Percentiles rank a stretch among this genome's conserved stretches.
These are phyloP conservation scores for Gnomoniopsis sp. DNA, from an alignment of 2,329 filamentous ascomycete species.

Conservation along the genomic window DNA sequence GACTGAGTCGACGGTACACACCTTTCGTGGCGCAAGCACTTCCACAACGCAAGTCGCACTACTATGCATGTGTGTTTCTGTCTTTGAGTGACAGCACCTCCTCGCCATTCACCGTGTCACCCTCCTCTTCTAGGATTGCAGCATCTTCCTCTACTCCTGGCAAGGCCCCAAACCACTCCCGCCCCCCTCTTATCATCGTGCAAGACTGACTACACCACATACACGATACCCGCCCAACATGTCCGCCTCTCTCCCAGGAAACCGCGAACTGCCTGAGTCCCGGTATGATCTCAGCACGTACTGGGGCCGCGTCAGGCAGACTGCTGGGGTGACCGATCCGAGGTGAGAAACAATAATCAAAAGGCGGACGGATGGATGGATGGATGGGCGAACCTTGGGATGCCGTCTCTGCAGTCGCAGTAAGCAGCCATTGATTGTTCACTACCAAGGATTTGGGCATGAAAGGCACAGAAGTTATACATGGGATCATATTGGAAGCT, in stretches of 20 bases:
- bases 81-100: background rate
- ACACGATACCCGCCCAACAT: constrained; percentile 37
- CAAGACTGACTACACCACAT: background rate
- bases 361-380: too few species aligned
- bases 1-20: background rate
- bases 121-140: too few species aligned
- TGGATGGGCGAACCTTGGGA: background rate
- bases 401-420: constrained; percentile 17
- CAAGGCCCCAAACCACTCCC: too few species aligned
- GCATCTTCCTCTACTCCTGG: background rate
- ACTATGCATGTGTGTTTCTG: background rate
- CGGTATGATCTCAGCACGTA: constrained; percentile 92
- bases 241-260: constrained; percentile 64
- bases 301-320: constrained; percentile 89
- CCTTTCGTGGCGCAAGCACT: background rate
- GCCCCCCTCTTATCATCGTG: too few species aligned
- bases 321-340: constrained; percentile 86
- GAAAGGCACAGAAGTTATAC: background rate
- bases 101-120: background rate
- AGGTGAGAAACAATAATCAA: constrained; percentile 61
- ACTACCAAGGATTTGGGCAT: background rate
- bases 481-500: background rate
- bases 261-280: constrained; percentile 82
- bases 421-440: constrained; percentile 17
- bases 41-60: background rate